Percentiles rank a stretch among this genome's conserved stretches.
These are phyloP conservation scores for Linum trigynum DNA, from an alignment of 345 rosid species.

Conservation along the genomic window DNA sequence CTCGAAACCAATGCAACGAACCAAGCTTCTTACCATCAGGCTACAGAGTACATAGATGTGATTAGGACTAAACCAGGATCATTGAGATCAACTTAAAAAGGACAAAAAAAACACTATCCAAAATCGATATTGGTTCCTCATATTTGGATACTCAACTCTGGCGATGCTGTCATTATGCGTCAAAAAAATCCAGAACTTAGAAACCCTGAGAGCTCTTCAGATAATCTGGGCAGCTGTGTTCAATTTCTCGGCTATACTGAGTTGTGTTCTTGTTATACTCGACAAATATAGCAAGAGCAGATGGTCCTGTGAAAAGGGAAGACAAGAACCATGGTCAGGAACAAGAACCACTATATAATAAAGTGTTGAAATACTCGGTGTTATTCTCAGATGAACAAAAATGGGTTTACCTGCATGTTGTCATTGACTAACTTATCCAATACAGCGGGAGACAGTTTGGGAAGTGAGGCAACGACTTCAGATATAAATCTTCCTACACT, in stretches of 20 bases:
- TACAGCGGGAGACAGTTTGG: conserved; percentile 58
- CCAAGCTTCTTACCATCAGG: too few relatives aligned
- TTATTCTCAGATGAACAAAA: background rate
- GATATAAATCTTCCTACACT: conserved; percentile 62
- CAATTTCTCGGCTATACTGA: conserved; percentile 79
- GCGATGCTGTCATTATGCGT: too few relatives aligned
- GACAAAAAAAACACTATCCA: too few relatives aligned
- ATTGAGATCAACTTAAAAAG: too few relatives aligned
- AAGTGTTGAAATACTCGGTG: too few relatives aligned
- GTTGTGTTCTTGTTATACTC: conserved; percentile 88
- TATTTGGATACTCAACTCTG: too few relatives aligned
- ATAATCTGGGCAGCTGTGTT: conserved; percentile 88
- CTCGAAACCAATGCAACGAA: too few relatives aligned
- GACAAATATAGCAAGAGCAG: conserved; percentile 73
- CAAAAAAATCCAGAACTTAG: background rate
- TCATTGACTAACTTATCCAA: conserved; percentile 85
- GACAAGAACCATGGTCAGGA: background rate
- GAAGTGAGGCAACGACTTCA: conserved; percentile 60
- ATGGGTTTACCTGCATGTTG: conserved; percentile 58
- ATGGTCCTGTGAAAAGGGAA: conserved; percentile 48
- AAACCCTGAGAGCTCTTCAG: conserved; percentile 12
- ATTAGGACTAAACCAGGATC: too few relatives aligned
- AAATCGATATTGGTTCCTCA: too few relatives aligned
- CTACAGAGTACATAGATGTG: too few relatives aligned
- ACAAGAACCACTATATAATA: background rate